Evolutionary conservation across 257 asterid genomes (phyloP).

Genomic region (Plantago major): DNA sequence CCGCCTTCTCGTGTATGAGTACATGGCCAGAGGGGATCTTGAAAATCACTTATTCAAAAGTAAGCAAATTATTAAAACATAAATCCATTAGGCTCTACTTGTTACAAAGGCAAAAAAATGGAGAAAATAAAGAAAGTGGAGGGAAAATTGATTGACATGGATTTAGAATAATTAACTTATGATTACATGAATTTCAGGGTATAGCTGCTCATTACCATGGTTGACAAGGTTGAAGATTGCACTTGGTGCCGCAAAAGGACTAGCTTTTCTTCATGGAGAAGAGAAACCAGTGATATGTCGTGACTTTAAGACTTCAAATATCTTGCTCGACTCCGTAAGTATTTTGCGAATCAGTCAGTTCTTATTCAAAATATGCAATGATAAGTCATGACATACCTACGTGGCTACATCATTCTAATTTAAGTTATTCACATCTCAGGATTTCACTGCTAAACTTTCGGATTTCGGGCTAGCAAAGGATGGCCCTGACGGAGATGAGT

Average conservation of each 20-base stretch:
- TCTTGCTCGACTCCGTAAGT: slow-evolving; percentile 40
- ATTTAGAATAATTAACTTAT: background rate
- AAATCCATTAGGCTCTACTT: background rate
- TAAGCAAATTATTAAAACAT: slow-evolving; percentile 19
- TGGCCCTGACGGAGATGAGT: slow-evolving; percentile 74
- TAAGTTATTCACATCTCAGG: slow-evolving; percentile 30
- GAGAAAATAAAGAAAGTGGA: too few species aligned
- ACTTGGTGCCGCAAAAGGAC: slow-evolving; percentile 70
- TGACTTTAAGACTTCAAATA: slow-evolving; percentile 78
- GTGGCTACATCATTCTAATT: slow-evolving; percentile 12
- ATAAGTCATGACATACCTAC: too few species aligned
- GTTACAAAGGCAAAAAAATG: too few species aligned
- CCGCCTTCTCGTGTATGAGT: slow-evolving; percentile 83
- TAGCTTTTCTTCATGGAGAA: slow-evolving; percentile 77
- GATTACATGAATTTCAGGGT: slow-evolving; percentile 36
- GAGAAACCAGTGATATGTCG: slow-evolving; percentile 71
- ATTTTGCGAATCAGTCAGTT: background rate
- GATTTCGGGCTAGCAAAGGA: slow-evolving; percentile 89
- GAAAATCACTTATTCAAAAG: slow-evolving; percentile 72
- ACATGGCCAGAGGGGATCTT: slow-evolving; percentile 66
- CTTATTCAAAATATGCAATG: too few species aligned
- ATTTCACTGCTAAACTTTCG: slow-evolving; percentile 56
- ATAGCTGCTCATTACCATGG: slow-evolving; percentile 56
- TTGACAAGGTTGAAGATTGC: slow-evolving; percentile 65
- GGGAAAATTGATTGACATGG: too few species aligned